Evolutionary conservation across 176 grass and related monocot genomes (phyloP), one percentile per base, ranked within the genome.

Genomic region (Metroxylon sagu): DNA sequence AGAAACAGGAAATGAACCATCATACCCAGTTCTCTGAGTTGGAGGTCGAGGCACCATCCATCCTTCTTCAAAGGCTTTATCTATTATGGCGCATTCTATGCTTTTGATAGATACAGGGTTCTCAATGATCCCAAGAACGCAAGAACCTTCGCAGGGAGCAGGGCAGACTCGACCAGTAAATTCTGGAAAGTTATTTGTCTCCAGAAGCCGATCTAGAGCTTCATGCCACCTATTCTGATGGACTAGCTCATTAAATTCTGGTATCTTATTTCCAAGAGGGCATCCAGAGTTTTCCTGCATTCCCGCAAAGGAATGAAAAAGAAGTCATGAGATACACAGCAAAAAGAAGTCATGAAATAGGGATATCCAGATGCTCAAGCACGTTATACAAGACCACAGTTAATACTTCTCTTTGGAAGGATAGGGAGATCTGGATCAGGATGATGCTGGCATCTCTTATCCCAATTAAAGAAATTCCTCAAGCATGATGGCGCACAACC

Each of bases 111-210:
- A 89, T 49, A 98, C 94, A 16, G 94, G 88, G 66, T 98, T 98
- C 61, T 98, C 88, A 73, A 85, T 98, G 49, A 98, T 98, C 18
- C 94, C 94, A 68, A 98, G 94, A 68, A 98, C 94, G 52, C 94
- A 98, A 43, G 94, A 92, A 5, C 94, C 94, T 74, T 98, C 94
- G 73, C 94, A 98, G 59, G 94, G 88, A 67, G 94, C 94, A 54
- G 94, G 94, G 62, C 94, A 98, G 21, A 98, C 94, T 67, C 94
- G 76, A 57, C 94, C 94, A 70, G 94, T 98, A 69, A 98, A 98
- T 75, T 98, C 94, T 25, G 94, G 94, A 56, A 98, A 98, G 68
- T 98, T 98, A 61, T 98, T 98, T 56, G 94, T 98, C 84, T 98
- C 94, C 0, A 93, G 67, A 49, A 98, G 74, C 28, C 94, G 81